Evolutionary conservation across 2,329 filamentous ascomycete genomes (phyloP).

Genomic region (Triangularia verruculosa): DNA sequence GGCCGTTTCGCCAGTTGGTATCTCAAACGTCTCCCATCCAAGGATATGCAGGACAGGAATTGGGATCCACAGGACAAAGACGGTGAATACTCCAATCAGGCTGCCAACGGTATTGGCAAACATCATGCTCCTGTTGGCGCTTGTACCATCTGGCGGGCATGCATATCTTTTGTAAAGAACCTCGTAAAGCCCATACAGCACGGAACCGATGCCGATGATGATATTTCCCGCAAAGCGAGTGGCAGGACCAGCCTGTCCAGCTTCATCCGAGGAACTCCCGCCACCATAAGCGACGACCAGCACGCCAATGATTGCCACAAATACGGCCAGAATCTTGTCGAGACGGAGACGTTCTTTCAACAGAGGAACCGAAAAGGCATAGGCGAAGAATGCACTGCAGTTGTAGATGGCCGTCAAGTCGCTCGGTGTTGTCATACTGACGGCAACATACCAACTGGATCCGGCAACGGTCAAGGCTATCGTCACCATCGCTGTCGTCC

Average conservation of each 20-base stretch:
- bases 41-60: slow-evolving; percentile 77
- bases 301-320: slow-evolving; percentile 83
- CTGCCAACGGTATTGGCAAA: slow-evolving; percentile 93
- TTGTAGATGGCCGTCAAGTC: slow-evolving; percentile 99
- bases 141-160: slow-evolving; percentile 86
- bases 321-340: slow-evolving; percentile 83
- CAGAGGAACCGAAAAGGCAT: slow-evolving; percentile 90
- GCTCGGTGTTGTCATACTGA: slow-evolving; percentile 86
- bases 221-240: slow-evolving; percentile 81
- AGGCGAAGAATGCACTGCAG: slow-evolving; percentile 97
- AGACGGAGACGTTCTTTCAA: slow-evolving; percentile 78
- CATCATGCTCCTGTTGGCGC: slow-evolving; percentile 83
- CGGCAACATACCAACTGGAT: slow-evolving; percentile 91
- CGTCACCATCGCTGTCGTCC: slow-evolving; percentile 78
- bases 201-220: slow-evolving; percentile 84
- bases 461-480: slow-evolving; percentile 85
- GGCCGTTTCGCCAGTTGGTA: slow-evolving; percentile 75
- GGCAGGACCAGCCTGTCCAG: slow-evolving; percentile 42
- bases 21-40: slow-evolving; percentile 76
- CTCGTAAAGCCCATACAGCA: slow-evolving; percentile 95
- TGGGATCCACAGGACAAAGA: slow-evolving; percentile 87
- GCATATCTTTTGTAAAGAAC: slow-evolving; percentile 92
- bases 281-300: slow-evolving; percentile 95
- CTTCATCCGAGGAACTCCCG: slow-evolving; percentile 52
- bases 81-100: slow-evolving; percentile 81